Conservation (phyloP, 352 stramenopile genomes). For the Globisporangium rhizosaccharum region DNA sequence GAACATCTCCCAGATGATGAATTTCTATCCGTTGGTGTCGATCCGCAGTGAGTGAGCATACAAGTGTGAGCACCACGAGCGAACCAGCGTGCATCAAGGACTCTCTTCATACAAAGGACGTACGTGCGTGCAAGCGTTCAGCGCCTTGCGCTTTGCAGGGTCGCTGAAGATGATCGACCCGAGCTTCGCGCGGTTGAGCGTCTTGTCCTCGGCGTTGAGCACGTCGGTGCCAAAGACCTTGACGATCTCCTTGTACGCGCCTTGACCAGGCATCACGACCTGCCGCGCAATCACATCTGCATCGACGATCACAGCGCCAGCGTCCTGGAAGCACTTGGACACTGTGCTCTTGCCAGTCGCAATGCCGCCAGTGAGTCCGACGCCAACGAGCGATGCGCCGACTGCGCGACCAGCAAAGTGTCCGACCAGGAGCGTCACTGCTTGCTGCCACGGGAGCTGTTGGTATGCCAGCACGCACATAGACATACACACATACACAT, state of each 20-base stretch:
- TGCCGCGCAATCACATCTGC: slow-evolving; percentile 74
- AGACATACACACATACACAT: not conserved
- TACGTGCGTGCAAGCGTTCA: slow-evolving; percentile 80
- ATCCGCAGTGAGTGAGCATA: no score
- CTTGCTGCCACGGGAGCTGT: slow-evolving; percentile 35
- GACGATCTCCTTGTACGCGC: slow-evolving; percentile 77
- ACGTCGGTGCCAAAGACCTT: slow-evolving; percentile 59
- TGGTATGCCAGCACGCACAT: not conserved
- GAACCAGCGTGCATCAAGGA: not conserved
- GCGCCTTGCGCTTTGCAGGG: slow-evolving; percentile 52
- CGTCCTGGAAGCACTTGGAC: slow-evolving; percentile 45
- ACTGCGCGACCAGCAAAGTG: slow-evolving; percentile 39
- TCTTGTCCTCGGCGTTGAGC: slow-evolving; percentile 68
- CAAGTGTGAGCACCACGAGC: no score
- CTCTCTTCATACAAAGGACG: not conserved
- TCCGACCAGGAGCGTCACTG: slow-evolving; percentile 15
- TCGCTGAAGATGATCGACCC: slow-evolving; percentile 83
- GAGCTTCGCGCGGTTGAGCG: slow-evolving; percentile 79
- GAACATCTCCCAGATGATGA: slow-evolving; percentile 87
- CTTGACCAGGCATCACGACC: slow-evolving; percentile 67
- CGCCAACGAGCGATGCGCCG: slow-evolving; percentile 55
- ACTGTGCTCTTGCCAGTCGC: slow-evolving; percentile 83
- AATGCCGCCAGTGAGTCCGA: slow-evolving; percentile 82
- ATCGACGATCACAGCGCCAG: slow-evolving; percentile 74
- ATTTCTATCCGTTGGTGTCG: slow-evolving; percentile 31